Evolutionary conservation across 345 rosid species (phyloP), one percentile per base, ranked within the genome.

Genomic region (Zanthoxylum bungeanum): DNA sequence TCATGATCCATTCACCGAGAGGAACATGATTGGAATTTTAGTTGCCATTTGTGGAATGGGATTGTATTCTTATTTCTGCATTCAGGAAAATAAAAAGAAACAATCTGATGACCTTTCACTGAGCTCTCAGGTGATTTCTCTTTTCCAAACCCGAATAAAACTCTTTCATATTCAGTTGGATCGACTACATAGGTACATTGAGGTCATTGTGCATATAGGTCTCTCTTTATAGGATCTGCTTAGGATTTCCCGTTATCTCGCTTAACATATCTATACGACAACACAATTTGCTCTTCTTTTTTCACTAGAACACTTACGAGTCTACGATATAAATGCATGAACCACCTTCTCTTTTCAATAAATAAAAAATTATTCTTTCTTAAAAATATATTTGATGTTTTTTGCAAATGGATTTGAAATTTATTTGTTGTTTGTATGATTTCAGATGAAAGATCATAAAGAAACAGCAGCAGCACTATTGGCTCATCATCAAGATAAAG

Each of bases 21-120:
- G 96, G 79, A 95, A 95, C 87, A 83, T 92, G 27, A 53, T 90
- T 50, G 99, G 99, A 9, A 95, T 95, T 30, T 82, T 90, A 0
- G 75, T 95, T 33, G 99, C 99, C 21, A 85, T 95, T 25, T 75
- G 86, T 24, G 99, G 99, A 30, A 95, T 95, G 99, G 93, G 85
- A 22, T 80, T 95, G 42, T 95, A 95, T 77, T 95, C 99, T 17
- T 92, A 85, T 75, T 92, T 92, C 78, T 95, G 98, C 78, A 72
- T 88, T 57, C 88, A 84, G 56, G 99, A 93, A 69, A 80, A 81
- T 69, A 92, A 92, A 73, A 90, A 86, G 89, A 92, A 92, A 81
- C 87, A 75, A 71, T 82, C 95, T 0, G 61, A 72, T 10, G 98
- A 95, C 16, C 73, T 51, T 9, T 82, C 91, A 12, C 62, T 79